Evolutionary conservation across 805 yeast species (phyloP), one percentile per base, ranked within the genome.

Genomic region (Ogataea nakhonphanomensis): DNA sequence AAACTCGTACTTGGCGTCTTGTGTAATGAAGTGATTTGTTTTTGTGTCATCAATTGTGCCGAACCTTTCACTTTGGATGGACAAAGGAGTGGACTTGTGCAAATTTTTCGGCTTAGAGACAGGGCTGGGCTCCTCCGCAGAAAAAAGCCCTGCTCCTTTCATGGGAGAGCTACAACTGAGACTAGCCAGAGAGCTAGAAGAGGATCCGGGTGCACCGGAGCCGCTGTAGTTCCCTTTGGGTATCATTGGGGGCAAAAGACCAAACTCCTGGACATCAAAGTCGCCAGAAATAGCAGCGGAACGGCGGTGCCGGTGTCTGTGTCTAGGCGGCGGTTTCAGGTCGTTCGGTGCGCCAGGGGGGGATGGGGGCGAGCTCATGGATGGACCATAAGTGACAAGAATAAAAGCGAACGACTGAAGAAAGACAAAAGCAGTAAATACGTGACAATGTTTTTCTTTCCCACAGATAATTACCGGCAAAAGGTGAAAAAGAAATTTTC

Each of bases 271-370:
- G 25, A 60, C 37, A 51, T 84, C 93, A 57, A 86, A 84, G 58
- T 88, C 95, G 4, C 93, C 93, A 7, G 93, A 84, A 6, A 88
- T 81, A 0, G 95, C 95, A 15, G 91, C 89, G 0, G 95, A 87
- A 37, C 96, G 67, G 54, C 86, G 76, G 55, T 88, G 96, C 32
- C 85, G 76, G 62, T 88, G 96, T 1, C 79, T 77, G 47, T 76
- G 66, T 53, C 66, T 66, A 32, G 46, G 24, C 12, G 58, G 59
- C 7, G 59, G 59, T 17, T 50, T 61, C 1, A 69, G 61, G 23
- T 50, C 52, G 30, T 37, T 25, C 22, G 29, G 41, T 25, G 37
- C 40, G 7, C 26, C n/a, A 3, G 48, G 43, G 20, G 47, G 34
- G 20, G 29, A 35, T 12, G 47, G 42, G 27, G 39, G 46, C 30